A percentile compares a stretch with the other conserved stretches of the same genome.
Evolutionary conservation across 179 eudicot species (phyloP).

Genomic region (Actinidia polygama): DNA sequence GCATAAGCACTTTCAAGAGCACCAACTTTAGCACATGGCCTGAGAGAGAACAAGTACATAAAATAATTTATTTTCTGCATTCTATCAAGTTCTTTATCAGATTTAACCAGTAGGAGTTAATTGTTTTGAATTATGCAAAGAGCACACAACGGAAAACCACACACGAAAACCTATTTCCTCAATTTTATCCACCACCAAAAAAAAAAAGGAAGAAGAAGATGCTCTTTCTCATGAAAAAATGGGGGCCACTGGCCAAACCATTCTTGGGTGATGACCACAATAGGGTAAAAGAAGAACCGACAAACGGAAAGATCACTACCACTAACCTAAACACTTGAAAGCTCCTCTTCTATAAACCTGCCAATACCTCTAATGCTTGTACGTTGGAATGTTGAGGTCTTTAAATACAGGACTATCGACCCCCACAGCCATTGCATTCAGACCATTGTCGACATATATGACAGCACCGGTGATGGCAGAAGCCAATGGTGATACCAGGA

Average conservation of each 20-base stretch:
- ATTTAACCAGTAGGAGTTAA: background rate
- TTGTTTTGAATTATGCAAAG: background rate
- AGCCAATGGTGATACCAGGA: constrained; percentile 93
- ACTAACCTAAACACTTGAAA: background rate
- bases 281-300: background rate
- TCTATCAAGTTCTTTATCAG: background rate
- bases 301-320: background rate
- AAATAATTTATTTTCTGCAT: background rate
- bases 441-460: constrained; percentile 88
- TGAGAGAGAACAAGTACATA: background rate
- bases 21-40: background rate
- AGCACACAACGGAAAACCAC: background rate
- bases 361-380: constrained; percentile 23
- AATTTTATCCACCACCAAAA: background rate
- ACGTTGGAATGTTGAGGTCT: constrained; percentile 71
- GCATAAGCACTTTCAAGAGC: background rate
- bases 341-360: background rate
- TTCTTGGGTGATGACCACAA: constrained; percentile 10
- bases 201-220: background rate
- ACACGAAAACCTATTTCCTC: background rate
- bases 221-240: constrained; percentile 9
- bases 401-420: constrained; percentile 84
- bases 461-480: constrained; percentile 95
- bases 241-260: constrained; percentile 12
- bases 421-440: constrained; percentile 93